These are phyloP conservation scores for Plasmodium falciparum DNA, from an alignment of 169 alveolate species.

Conservation along the genomic window DNA sequence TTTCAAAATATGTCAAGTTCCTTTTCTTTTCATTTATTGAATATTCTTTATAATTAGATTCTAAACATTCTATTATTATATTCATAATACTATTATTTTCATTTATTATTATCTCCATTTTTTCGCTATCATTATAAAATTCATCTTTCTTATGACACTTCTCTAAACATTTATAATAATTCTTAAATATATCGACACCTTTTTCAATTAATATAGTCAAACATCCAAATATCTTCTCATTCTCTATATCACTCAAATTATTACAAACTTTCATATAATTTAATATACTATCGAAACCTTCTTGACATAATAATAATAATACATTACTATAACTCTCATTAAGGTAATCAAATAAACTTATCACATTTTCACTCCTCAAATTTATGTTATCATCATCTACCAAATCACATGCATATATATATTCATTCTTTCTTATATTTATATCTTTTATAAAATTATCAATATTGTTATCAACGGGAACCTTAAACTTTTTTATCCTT, in stretches of 20 bases:
- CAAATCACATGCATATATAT: slow-evolving; percentile 50
- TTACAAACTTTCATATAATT: slow-evolving; percentile 47
- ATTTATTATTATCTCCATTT: slow-evolving; percentile 9
- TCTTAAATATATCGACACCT: slow-evolving; percentile 71
- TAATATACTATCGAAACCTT: slow-evolving; percentile 49
- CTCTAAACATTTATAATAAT: slow-evolving; percentile 68
- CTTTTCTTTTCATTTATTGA: slow-evolving; percentile 44
- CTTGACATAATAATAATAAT: slow-evolving; percentile 55
- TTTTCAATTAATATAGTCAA: slow-evolving; percentile 61
- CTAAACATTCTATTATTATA: slow-evolving; percentile 48
- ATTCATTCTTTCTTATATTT: slow-evolving; percentile 55
- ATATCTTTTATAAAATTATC: slow-evolving; percentile 69
- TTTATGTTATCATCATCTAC: slow-evolving; percentile 55
- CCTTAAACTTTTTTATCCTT: slow-evolving; percentile 67
- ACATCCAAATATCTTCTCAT: slow-evolving; percentile 69
- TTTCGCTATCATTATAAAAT: slow-evolving; percentile 16
- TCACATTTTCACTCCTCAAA: slow-evolving; percentile 23
- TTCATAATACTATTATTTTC: slow-evolving; percentile 68
- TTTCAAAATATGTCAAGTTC: slow-evolving; percentile 42
- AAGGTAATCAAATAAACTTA: slow-evolving; percentile 39
- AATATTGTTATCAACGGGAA: slow-evolving; percentile 44
- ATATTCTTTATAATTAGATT: slow-evolving; percentile 55
- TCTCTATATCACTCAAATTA: slow-evolving; percentile 34
- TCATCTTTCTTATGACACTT: slow-evolving; percentile 37
- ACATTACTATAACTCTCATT: slow-evolving; percentile 71